Evolutionary conservation across 1,284 basidiomycete species (phyloP).

Genomic region (Heterobasidion irregulare): DNA sequence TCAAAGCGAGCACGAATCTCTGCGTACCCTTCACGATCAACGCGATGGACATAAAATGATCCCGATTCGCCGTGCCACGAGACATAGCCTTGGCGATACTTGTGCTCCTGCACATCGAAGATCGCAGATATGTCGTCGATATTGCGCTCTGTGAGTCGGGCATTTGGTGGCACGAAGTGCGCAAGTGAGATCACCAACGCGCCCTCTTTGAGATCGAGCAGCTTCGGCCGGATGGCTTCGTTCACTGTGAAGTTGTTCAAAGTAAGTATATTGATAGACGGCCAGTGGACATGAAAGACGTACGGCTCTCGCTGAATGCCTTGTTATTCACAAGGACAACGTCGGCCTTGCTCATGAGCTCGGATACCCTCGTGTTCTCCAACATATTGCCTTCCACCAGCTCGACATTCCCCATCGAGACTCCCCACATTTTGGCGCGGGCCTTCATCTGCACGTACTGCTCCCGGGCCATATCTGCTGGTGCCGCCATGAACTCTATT

Average conservation of each 20-base stretch:
- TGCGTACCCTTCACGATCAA: conserved; percentile 63
- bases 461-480: conserved; percentile 54
- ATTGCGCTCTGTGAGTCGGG: conserved; percentile 66
- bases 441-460: conserved; percentile 55
- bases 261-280: not conserved
- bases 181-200: conserved; percentile 70
- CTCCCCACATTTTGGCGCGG: conserved; percentile 71
- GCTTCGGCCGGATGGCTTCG: conserved; percentile 63
- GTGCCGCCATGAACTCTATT: conserved; percentile 54
- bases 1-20: conserved; percentile 46
- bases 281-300: conserved; percentile 19
- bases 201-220: conserved; percentile 73
- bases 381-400: conserved; percentile 71
- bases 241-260: conserved; percentile 42
- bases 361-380: conserved; percentile 45
- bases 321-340: conserved; percentile 77
- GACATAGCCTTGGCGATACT: conserved; percentile 63
- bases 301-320: conserved; percentile 62
- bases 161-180: conserved; percentile 59
- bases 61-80: conserved; percentile 69
- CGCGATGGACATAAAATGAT: conserved; percentile 63
- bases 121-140: conserved; percentile 71
- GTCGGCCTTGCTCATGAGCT: conserved; percentile 59
- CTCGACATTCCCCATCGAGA: conserved; percentile 58
- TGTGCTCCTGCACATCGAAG: conserved; percentile 58